Base-by-base conservation (phyloP, 208 protist genomes). In the Acanthamoeba triangularis region DNA sequence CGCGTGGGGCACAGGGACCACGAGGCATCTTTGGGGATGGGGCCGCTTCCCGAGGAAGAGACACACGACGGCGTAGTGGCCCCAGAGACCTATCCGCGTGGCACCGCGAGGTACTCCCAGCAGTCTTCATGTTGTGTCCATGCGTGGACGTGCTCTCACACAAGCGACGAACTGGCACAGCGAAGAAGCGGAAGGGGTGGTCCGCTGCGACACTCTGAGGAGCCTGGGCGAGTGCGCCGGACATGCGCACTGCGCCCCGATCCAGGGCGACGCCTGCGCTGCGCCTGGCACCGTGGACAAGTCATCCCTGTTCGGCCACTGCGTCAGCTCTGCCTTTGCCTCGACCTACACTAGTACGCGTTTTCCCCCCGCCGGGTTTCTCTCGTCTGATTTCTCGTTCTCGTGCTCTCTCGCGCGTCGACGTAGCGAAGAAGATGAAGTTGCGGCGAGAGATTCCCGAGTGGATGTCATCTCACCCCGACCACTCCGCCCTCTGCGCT, bases 381-480 rank as follows among this genome's bases (percentile, higher is more conserved):
- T 52, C 49, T 4, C 49, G 7, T 14, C 49, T 52, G 11, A 52
- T 14, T 52, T 11, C 49, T 78, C 18, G 49, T 23, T 18, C 11
- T n/a, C 56, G 2, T 5, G 3, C 20, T 80, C 5, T 35, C 28
- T 18, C 37, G 23, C 37, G 7, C n/a, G 28, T n/a, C 44, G 13
- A 13, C 44, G 44, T 11, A 88, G 80, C 80, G 6, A 11, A 23
- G 20, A 88, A 88, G 80, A 88, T 88, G 47, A 20, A 30, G 13
- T 30, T 88, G 49, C 10, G 33, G 52, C 80, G 49, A 0, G 63
- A 88, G 80, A 63, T 88, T 28, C 80, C 80, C n/a, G 63, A 47
- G 20, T 88, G 80, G 80, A 88, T 88, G 80, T 88, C 80, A 44
- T 88, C 49, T 11, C 80, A 88, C 8, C 80, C 80, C 1, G 80